Evolutionary conservation across 495 filamentous ascomycete species (phyloP).

Genomic region (Xylaria cubensis): DNA sequence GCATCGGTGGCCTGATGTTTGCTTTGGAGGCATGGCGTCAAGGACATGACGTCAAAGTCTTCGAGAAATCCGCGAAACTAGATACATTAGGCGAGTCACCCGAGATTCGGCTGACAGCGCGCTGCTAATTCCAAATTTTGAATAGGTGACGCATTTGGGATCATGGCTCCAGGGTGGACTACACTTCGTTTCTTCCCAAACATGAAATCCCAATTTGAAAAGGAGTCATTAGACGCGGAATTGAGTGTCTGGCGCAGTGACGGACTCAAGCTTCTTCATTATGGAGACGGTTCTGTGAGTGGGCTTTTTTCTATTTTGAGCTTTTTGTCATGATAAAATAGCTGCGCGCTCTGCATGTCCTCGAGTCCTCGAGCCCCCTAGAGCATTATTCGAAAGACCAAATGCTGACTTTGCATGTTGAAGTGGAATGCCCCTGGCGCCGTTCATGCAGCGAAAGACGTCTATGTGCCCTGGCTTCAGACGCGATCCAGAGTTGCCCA

Average conservation of each 20-base stretch:
- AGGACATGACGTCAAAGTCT: conserved; percentile 8
- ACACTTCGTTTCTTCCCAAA: conserved; percentile 19
- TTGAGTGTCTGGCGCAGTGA: background rate
- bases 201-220: conserved; percentile 24
- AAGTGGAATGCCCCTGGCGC: conserved; percentile 1
- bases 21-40: conserved; percentile 21
- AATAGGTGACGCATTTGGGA: conserved; percentile 22
- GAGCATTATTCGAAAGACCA: background rate
- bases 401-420: background rate
- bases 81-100: conserved; percentile 1
- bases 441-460: background rate
- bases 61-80: conserved; percentile 14
- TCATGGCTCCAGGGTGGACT: conserved; percentile 19
- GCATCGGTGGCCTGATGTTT: conserved; percentile 11
- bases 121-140: background rate
- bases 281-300: conserved; percentile 5
- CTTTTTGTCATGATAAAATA: background rate
- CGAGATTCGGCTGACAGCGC: background rate
- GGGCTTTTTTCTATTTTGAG: background rate
- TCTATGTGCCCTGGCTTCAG: background rate
- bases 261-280: background rate
- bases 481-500: background rate
- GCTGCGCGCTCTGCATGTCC: background rate
- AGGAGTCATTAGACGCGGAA: background rate
- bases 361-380: background rate